Evolutionary conservation across 2,329 filamentous ascomycete genomes (phyloP).

Genomic region (Ceratocystis eucalypticola): DNA sequence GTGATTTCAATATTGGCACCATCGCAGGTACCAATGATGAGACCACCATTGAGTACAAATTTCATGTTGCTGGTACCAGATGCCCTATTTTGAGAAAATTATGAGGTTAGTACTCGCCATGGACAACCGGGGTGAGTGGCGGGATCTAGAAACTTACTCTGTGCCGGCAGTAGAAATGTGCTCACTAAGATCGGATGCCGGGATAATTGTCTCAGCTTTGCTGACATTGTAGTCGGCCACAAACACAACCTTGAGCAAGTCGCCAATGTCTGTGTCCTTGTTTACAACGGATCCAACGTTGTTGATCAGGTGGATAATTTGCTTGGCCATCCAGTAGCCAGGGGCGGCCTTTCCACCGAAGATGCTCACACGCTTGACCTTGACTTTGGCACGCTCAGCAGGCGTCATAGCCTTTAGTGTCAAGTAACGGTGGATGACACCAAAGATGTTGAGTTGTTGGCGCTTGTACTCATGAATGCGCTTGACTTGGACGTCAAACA

Average conservation of each 20-base stretch:
- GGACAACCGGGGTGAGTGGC: conserved; percentile 7
- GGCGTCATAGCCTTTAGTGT: conserved; percentile 72
- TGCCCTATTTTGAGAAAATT: conserved; percentile 30
- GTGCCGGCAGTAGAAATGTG: conserved; percentile 97
- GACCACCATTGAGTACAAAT: conserved; percentile 90
- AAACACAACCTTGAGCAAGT: conserved; percentile 93
- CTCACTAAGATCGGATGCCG: conserved; percentile 91
- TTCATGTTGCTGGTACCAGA: conserved; percentile 98
- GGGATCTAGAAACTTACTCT: conserved; percentile 40
- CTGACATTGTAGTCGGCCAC: conserved; percentile 98
- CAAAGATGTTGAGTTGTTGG: conserved; percentile 97
- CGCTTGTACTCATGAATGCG: conserved; percentile 99
- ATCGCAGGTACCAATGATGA: conserved; percentile 96
- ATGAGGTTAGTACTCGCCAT: conserved; percentile 19
- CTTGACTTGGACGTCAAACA: conserved; percentile 98
- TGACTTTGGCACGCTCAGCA: conserved; percentile 79
- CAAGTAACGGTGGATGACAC: conserved; percentile 88
- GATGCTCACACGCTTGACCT: conserved; percentile 78
- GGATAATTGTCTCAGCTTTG: conserved; percentile 94
- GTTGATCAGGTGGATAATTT: conserved; percentile 94
- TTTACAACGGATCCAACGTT: conserved; percentile 82
- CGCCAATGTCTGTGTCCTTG: conserved; percentile 79
- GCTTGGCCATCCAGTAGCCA: conserved; percentile 99
- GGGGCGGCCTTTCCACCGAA: conserved; percentile 97
- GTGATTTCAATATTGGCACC: conserved; percentile 98